phyloP scores from a whole-genome alignment of 148 eudicot genomes.

The Rheum nobile region DNA sequence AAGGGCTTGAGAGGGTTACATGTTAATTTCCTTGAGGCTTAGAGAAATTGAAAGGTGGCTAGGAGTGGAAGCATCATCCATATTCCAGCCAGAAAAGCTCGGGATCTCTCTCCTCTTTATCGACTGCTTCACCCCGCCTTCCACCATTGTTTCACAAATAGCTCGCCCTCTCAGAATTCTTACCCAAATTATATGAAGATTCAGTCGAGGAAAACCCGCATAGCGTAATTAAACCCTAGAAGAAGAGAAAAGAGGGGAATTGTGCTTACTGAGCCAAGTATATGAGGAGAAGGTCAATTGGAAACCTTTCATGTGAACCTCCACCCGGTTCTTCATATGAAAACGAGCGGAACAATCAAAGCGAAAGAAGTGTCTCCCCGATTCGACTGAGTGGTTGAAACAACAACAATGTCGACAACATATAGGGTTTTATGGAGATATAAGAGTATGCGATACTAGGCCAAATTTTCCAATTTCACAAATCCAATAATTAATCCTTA shows the following conservation, averaged over 20 bases:
- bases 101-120: constrained; percentile 49
- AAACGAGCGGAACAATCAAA: too few species aligned
- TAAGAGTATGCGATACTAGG: too few species aligned
- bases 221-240: neutral
- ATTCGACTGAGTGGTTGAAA: too few species aligned
- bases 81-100: constrained; percentile 78
- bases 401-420: too few species aligned
- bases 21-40: constrained; percentile 83
- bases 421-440: too few species aligned
- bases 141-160: constrained; percentile 70
- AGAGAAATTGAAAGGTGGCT: constrained; percentile 64
- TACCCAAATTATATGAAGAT: too few species aligned
- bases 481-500: too few species aligned
- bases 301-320: constrained; percentile 58
- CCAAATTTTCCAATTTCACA: too few species aligned
- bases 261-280: constrained; percentile 71
- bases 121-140: constrained; percentile 70
- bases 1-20: too few species aligned
- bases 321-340: constrained; percentile 12
- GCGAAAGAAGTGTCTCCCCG: too few species aligned
- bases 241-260: neutral
- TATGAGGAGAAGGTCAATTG: constrained; percentile 60
- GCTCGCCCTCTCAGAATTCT: constrained; percentile 49
- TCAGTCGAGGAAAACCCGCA: neutral
- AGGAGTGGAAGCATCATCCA: constrained; percentile 69